Evolutionary conservation across 192 early-diverging fungal genomes (phyloP).

Genomic region (Obelidium mucronatum): DNA sequence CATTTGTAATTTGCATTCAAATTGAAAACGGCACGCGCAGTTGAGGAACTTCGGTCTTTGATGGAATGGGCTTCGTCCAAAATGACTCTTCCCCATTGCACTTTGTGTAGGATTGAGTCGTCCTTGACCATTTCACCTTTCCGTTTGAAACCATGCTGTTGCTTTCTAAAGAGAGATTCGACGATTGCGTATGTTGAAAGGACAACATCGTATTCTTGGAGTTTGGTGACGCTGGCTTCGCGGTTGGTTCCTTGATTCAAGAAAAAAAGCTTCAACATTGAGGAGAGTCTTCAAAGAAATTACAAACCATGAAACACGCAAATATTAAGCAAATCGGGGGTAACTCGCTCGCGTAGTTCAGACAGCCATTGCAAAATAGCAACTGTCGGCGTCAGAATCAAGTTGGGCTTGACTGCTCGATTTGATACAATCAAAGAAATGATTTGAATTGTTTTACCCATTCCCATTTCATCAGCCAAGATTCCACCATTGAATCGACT

Average conservation of each 20-base stretch:
- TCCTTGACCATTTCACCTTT: conserved; percentile 70
- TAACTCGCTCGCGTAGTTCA: conserved; percentile 75
- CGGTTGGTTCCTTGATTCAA: conserved; percentile 5
- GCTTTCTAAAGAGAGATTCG: conserved; percentile 74
- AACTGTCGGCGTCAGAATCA: conserved; percentile 88
- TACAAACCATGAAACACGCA: conserved; percentile 80
- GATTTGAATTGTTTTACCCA: conserved; percentile 90
- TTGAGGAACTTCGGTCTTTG: conserved; percentile 85
- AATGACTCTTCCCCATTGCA: conserved; percentile 85
- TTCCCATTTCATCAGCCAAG: conserved; percentile 69
- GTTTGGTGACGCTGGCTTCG: conserved; percentile 44
- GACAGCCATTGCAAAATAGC: conserved; percentile 89
- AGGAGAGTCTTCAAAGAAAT: conserved; percentile 6
- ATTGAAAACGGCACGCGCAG: conserved; percentile 84
- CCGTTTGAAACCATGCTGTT: conserved; percentile 72
- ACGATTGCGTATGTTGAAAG: conserved; percentile 72
- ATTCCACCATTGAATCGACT: conserved; percentile 39
- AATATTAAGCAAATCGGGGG: conserved; percentile 64
- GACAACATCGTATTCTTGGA: conserved; percentile 78
- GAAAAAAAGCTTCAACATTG: background rate
- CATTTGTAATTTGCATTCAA: conserved; percentile 73
- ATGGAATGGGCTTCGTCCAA: conserved; percentile 89
- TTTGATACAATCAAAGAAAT: conserved; percentile 79
- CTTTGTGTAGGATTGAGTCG: conserved; percentile 70
- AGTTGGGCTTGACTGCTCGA: conserved; percentile 68